A percentile compares a stretch with the other conserved stretches of the same genome.
Conservation (phyloP, 495 filamentous ascomycete genomes). For the Pyrenopolyporus hunteri region DNA sequence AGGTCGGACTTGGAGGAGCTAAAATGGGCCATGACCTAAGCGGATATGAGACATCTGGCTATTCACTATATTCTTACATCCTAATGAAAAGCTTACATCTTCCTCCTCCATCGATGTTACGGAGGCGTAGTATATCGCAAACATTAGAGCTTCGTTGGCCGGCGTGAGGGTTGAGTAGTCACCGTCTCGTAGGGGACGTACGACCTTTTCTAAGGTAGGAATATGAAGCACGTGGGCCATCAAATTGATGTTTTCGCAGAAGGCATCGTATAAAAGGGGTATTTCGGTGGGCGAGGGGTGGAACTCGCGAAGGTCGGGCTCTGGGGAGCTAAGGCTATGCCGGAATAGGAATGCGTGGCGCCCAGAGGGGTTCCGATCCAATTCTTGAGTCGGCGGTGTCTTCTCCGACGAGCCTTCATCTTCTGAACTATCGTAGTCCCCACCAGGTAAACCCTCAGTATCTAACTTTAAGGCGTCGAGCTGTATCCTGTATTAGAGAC, state of each 20-base stretch:
- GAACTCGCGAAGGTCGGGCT: constrained; percentile 49
- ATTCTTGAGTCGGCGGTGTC: constrained; percentile 47
- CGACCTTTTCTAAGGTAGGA: constrained; percentile 56
- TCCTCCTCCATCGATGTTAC: constrained; percentile 64
- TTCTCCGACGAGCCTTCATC: constrained; percentile 45
- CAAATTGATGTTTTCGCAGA: constrained; percentile 59
- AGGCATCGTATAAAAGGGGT: constrained; percentile 57
- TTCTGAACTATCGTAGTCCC: constrained; percentile 49
- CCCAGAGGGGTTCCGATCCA: constrained; percentile 51
- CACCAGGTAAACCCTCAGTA: constrained; percentile 37
- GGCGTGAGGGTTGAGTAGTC: constrained; percentile 46
- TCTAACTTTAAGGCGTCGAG: constrained; percentile 53
- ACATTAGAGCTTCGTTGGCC: constrained; percentile 62
- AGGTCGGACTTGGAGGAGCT: constrained; percentile 57
- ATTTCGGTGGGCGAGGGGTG: constrained; percentile 61
- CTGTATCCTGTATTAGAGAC: constrained; percentile 37
- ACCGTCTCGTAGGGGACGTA: constrained; percentile 46
- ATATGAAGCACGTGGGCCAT: constrained; percentile 58
- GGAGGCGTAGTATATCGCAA: constrained; percentile 66
- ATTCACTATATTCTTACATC: not conserved
- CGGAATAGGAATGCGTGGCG: constrained; percentile 62
- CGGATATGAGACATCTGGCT: constrained; percentile 17
- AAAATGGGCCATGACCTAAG: constrained; percentile 55
- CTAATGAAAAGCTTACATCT: constrained; percentile 45
- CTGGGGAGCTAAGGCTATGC: constrained; percentile 47